These are phyloP conservation scores for Metschnikowia lochheadii DNA, from an alignment of 805 yeast species.

Conservation along the genomic window DNA sequence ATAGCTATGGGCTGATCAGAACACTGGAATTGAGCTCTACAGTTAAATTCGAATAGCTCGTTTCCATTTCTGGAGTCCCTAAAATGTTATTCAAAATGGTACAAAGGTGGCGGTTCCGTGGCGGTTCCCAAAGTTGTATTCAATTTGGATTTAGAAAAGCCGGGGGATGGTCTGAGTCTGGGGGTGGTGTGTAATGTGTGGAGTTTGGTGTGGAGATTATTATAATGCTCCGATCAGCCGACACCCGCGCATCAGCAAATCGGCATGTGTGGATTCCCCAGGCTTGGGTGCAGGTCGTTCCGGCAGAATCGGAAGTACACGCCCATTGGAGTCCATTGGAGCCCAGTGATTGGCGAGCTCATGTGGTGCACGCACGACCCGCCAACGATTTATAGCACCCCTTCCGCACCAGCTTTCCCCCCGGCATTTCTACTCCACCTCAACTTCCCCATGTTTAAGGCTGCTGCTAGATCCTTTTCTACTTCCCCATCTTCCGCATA, in stretches of 20 bases:
- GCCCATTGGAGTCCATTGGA: constrained; percentile 1
- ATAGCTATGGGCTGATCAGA: too few species aligned
- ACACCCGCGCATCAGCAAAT: not conserved
- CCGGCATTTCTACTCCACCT: not conserved
- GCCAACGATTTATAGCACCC: constrained; percentile 4
- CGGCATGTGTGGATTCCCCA: not conserved
- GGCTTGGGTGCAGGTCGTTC: not conserved
- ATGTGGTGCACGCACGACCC: constrained; percentile 2
- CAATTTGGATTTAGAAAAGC: too few species aligned
- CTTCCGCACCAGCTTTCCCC: constrained; percentile 3
- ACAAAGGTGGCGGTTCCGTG: too few species aligned
- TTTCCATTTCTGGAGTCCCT: too few species aligned
- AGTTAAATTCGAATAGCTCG: too few species aligned
- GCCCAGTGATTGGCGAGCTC: constrained; percentile 6
- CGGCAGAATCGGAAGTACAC: constrained; percentile 4
- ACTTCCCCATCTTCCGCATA: constrained; percentile 62
- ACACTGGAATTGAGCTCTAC: too few species aligned
- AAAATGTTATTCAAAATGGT: too few species aligned
- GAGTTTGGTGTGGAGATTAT: too few species aligned
- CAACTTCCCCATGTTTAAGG: constrained; percentile 46
- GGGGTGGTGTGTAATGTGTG: too few species aligned
- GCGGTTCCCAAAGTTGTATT: too few species aligned
- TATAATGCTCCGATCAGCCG: not conserved
- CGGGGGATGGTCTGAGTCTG: too few species aligned
- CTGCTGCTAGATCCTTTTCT: constrained; percentile 62